phyloP scores from a whole-genome alignment of 257 asterid species.

The Solanum tarapatanum region DNA sequence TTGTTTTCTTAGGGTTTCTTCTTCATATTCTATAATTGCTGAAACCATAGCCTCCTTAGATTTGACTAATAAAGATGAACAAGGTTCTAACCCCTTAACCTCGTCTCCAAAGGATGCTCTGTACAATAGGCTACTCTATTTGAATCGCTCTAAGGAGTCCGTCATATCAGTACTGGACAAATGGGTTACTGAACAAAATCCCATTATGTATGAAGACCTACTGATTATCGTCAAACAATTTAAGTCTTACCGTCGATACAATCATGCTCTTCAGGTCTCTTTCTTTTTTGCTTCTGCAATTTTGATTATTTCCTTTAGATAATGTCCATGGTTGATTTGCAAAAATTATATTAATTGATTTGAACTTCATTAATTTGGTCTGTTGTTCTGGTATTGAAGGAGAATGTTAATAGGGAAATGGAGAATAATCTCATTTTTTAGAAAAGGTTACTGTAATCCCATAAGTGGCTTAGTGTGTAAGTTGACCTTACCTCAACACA shows the following conservation, averaged over 20 bases:
- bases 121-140: not conserved
- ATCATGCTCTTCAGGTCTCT: slow-evolving; percentile 1
- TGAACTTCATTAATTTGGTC: not conserved
- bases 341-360: not conserved
- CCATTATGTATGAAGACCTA: not conserved
- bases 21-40: not conserved
- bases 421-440: not conserved
- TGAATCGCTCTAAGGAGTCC: not conserved
- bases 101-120: not conserved
- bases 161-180: not conserved
- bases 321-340: not conserved
- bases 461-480: not conserved
- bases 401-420: not conserved
- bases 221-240: not conserved
- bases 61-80: not conserved
- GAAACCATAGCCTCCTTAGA: not conserved
- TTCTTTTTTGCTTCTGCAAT: not conserved
- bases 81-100: not conserved
- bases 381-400: not conserved
- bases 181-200: not conserved
- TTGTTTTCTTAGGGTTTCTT: not conserved
- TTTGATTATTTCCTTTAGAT: not conserved
- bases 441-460: not conserved
- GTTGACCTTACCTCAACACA: not conserved
- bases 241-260: not conserved